Conservation (phyloP, 2,329 filamentous ascomycete species). For the Trichoderma breve region DNA sequence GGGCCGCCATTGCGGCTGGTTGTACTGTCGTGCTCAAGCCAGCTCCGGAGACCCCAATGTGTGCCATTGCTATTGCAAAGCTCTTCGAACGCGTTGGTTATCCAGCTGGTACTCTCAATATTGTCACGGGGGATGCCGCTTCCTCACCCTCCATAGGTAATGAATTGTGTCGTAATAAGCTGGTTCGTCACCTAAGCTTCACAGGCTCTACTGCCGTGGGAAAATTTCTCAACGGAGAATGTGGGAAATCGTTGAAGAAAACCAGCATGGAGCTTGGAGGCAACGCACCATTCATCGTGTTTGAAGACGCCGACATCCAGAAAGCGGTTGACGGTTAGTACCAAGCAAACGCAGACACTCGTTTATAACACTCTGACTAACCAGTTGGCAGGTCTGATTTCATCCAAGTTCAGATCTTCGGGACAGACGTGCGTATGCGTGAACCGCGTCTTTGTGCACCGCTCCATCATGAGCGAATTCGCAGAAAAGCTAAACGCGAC, state of each 20-base stretch:
- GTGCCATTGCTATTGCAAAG: conserved; percentile 65
- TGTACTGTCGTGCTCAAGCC: conserved; percentile 67
- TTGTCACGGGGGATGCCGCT: conserved; percentile 53
- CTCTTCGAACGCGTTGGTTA: conserved; percentile 68
- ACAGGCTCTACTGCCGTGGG: neutral
- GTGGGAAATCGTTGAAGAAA: neutral
- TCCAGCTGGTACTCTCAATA: conserved; percentile 52
- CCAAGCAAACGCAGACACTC: neutral
- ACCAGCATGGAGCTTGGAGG: neutral
- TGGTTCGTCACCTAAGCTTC: neutral
- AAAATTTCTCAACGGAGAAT: neutral
- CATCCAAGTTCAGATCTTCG: neutral
- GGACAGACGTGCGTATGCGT: neutral
- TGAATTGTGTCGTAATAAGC: neutral
- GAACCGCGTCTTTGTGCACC: neutral
- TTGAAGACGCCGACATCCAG: neutral
- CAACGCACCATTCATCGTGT: conserved; percentile 26
- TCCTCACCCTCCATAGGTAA: neutral
- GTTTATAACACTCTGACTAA: neutral
- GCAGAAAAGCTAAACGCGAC: neutral
- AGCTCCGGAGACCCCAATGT: conserved; percentile 69
- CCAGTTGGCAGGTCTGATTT: neutral
- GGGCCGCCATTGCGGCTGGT: neutral
- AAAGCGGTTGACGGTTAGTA: neutral
- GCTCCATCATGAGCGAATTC: neutral